phyloP scores from a whole-genome alignment of 495 filamentous ascomycete genomes.

The Parmelia sp. region DNA sequence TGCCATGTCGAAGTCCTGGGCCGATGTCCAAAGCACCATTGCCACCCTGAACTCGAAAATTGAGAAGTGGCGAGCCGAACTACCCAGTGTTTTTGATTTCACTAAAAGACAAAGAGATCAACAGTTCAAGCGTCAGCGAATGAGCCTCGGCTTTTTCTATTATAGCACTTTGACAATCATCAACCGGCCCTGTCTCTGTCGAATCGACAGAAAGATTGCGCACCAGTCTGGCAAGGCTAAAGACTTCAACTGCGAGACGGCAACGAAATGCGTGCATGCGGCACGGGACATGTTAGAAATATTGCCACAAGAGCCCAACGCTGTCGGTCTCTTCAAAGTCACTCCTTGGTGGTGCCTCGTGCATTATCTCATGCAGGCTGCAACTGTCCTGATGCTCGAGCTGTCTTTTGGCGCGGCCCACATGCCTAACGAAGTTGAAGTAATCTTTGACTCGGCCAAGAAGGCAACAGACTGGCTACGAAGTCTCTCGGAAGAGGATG shows the following conservation, averaged over 20 bases:
- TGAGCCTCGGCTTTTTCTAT: slow-evolving; percentile 50
- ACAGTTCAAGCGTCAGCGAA: slow-evolving; percentile 33
- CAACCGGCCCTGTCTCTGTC: slow-evolving; percentile 59
- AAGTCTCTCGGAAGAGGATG: slow-evolving; percentile 47
- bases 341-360: slow-evolving; percentile 61
- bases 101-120: slow-evolving; percentile 33
- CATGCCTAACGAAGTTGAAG: slow-evolving; percentile 44
- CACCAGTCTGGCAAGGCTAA: slow-evolving; percentile 38
- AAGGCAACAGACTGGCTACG: slow-evolving; percentile 51
- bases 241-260: slow-evolving; percentile 52
- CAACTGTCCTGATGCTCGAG: slow-evolving; percentile 56
- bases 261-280: slow-evolving; percentile 48
- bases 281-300: slow-evolving; percentile 49
- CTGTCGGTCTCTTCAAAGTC: slow-evolving; percentile 46
- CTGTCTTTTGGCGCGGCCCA: slow-evolving; percentile 52
- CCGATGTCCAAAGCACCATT: slow-evolving; percentile 54
- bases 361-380: slow-evolving; percentile 60
- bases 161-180: slow-evolving; percentile 55
- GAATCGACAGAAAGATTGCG: slow-evolving; percentile 44
- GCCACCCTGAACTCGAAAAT: slow-evolving; percentile 45
- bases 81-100: slow-evolving; percentile 50
- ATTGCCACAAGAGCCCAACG: slow-evolving; percentile 44
- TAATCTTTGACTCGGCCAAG: slow-evolving; percentile 44
- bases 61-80: slow-evolving; percentile 47
- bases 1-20: slow-evolving; percentile 50